Evolutionary conservation across 2,329 filamentous ascomycete species (phyloP).

Genomic region (Chrysosporium queenslandicum): DNA sequence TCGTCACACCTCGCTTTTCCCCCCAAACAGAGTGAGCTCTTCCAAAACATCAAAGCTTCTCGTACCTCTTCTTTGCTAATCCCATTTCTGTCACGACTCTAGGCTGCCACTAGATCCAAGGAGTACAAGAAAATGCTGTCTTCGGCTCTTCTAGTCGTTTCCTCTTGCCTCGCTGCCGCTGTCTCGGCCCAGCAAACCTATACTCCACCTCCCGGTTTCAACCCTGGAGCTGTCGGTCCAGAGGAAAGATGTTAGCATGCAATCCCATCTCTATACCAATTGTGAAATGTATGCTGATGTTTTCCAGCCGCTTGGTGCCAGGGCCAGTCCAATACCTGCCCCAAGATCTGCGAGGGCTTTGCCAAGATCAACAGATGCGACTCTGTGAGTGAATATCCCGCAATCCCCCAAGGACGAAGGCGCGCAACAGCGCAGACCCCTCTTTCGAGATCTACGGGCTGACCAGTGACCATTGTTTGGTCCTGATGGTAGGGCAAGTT

Average conservation of each 20-base stretch:
- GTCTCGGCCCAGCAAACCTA: conserved; percentile 34
- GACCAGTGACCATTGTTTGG: background rate
- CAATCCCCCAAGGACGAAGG: background rate
- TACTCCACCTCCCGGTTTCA: conserved; percentile 34
- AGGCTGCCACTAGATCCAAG: background rate
- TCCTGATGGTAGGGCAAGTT: conserved; percentile 42
- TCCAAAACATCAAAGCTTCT: background rate
- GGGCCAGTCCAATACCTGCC: conserved; percentile 51
- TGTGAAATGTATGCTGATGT: background rate
- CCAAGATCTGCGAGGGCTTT: conserved; percentile 47
- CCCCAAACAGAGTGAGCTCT: background rate
- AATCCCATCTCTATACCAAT: background rate
- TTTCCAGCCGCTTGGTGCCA: conserved; percentile 46
- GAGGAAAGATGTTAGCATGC: conserved; percentile 25
- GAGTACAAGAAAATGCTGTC: conserved; percentile 28
- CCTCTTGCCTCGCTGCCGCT: conserved; percentile 39
- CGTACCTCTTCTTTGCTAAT: background rate
- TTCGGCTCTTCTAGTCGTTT: conserved; percentile 37
- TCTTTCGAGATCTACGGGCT: background rate
- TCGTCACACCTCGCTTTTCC: background rate
- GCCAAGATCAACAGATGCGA: conserved; percentile 47
- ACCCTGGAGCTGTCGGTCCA: conserved; percentile 32
- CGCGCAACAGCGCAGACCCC: background rate
- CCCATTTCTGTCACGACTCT: background rate
- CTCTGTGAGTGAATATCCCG: conserved; percentile 36